A percentile compares a stretch with the other conserved stretches of the same genome.
Evolutionary conservation across 805 yeast species (phyloP).

Genomic region (Kazachstania africana): DNA sequence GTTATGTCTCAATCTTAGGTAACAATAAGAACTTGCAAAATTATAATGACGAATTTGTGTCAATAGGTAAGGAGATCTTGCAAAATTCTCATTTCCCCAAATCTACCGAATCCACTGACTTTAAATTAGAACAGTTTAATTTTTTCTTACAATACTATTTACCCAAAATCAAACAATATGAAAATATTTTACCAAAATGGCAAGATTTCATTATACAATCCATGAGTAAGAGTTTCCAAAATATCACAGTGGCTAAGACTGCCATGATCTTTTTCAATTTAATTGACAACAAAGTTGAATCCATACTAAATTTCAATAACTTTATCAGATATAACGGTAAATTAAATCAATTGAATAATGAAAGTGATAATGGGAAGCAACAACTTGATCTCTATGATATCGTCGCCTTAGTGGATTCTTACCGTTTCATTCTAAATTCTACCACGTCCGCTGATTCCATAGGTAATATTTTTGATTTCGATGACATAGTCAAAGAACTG

Average conservation of each 20-base stretch:
- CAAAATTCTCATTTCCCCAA: constrained; percentile 31
- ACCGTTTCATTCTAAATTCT: constrained; percentile 13
- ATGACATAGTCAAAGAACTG: constrained; percentile 5
- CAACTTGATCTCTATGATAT: too few relatives aligned
- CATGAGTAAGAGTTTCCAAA: constrained; percentile 37
- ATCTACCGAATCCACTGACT: constrained; percentile 29
- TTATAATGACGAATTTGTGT: constrained; percentile 10
- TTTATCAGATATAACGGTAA: constrained; percentile 32
- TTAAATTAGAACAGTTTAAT: constrained; percentile 23
- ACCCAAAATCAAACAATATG: constrained; percentile 6
- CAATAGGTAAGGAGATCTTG: constrained; percentile 11
- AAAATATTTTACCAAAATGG: constrained; percentile 7
- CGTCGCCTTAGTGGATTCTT: constrained; percentile 22
- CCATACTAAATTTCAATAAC: constrained; percentile 28
- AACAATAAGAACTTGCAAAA: neutral
- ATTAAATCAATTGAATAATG: constrained; percentile 26
- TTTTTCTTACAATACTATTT: constrained; percentile 20
- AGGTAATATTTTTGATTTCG: constrained; percentile 11
- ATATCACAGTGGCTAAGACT: constrained; percentile 24
- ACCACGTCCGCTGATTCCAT: constrained; percentile 5
- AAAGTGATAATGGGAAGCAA: constrained; percentile 20
- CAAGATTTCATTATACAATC: constrained; percentile 23
- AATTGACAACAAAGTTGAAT: constrained; percentile 15
- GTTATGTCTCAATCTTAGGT: constrained; percentile 3
- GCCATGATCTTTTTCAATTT: constrained; percentile 26